These are phyloP conservation scores for Linum lewisii DNA, from an alignment of 345 rosid genomes.

Conservation along the genomic window DNA sequence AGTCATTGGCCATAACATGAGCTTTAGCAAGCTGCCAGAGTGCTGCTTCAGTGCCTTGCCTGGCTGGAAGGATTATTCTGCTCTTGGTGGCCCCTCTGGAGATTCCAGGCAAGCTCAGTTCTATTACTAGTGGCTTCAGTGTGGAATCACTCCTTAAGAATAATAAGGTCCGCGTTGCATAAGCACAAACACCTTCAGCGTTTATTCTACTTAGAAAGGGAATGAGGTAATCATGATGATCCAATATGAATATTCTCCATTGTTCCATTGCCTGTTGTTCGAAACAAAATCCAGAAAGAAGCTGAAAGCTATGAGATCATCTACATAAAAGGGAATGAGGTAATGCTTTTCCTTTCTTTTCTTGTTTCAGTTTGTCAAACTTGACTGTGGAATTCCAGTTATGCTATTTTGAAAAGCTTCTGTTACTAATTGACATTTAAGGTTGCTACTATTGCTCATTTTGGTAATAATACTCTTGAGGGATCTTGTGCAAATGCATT, in stretches of 20 bases:
- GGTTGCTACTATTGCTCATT: neutral
- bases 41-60: conserved; percentile 38
- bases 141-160: conserved; percentile 28
- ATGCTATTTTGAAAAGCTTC: neutral
- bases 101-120: conserved; percentile 35
- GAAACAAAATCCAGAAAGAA: neutral
- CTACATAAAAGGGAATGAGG: too few relatives aligned
- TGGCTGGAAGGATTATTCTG: conserved; percentile 32
- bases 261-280: conserved; percentile 31
- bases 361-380: too few relatives aligned
- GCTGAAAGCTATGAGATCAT: neutral
- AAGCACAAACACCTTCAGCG: conserved; percentile 32
- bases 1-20: conserved; percentile 55
- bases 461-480: too few relatives aligned
- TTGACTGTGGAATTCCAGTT: too few relatives aligned
- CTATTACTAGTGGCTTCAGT: conserved; percentile 46
- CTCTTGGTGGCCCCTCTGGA: neutral
- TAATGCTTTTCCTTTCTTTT: too few relatives aligned
- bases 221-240: conserved; percentile 53
- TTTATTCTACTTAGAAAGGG: conserved; percentile 37
- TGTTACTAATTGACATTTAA: neutral
- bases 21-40: conserved; percentile 55
- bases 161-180: conserved; percentile 51
- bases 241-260: conserved; percentile 38
- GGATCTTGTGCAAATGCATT: too few relatives aligned